Base-by-base conservation (phyloP, 1,139 yeast genomes). In the Suzukiozyma palmioleophila region DNA sequence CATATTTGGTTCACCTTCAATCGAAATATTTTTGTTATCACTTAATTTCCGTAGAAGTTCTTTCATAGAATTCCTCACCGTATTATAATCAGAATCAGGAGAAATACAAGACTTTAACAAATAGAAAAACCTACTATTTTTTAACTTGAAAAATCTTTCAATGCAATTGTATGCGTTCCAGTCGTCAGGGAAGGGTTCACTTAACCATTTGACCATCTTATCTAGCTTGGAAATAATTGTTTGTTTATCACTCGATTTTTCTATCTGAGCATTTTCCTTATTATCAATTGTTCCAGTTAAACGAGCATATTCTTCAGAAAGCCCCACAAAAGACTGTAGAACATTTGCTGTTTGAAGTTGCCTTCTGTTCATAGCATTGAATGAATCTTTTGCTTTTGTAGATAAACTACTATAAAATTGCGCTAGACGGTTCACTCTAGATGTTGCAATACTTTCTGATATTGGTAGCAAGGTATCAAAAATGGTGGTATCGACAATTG, bases 321-420 rank as follows among this genome's bases (percentile, higher is more conserved):
- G 43, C 8, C 60, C 60, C 5, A 77, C 40, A 35, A 69, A 63
- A 22, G 63, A 67, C 5, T 38, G 46, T 7, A 77, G 40, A 1
- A 65, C 78, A 10, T 62, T 57, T 0, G 83, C 62, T 30, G 77
- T 59, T 46, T 82, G 84, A 37, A 74, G 72, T 52, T 87, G 95
- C 39, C 95, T 72, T 48, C 72, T 77, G 39, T 77, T 72, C 33
- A 85, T 76, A 0, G 95, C 92, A 41, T 71, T 62, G 49, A 87
- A 82, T 0, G 95, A 78, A 32, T 76, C 69, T 43, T 69, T 69
- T 1, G 90, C 76, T 44, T 79, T 81, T 0, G 73, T 73, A 39
- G 81, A 76, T 32, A 89, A 66, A 18, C 56, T 59, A 1, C 64
- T 52, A 38, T 77, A 64, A 2, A 86, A 67, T 2, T 59, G 61